Base-by-base conservation (phyloP, 1,139 yeast genomes). In the Diutina scorzettiae region DNA sequence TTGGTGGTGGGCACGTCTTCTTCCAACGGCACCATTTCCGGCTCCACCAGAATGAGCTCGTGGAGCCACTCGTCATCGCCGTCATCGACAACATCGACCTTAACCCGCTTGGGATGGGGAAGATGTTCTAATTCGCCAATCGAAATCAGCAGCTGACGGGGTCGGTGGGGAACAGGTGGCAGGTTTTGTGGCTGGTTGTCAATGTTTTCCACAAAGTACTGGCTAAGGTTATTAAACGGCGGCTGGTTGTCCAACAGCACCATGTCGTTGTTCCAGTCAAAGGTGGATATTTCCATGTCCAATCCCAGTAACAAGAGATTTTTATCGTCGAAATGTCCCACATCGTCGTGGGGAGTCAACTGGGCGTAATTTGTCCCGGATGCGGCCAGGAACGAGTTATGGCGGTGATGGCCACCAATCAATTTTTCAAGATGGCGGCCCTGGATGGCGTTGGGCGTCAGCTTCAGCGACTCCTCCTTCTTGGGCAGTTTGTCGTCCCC, bases 111-210 rank as follows among this genome's bases (percentile, higher is more conserved):
- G n/a, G 18, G 8, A 3, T 17, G 39, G 5, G 27, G 27, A 4
- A 34, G n/a, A 12, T 20, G 27, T 12, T 39, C 34, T 20, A 41
- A 42, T 20, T 49, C 50, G 3, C 50, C 51, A 14, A 49, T 48
- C 7, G 49, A 48, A 41, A 49, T 48, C 34, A 32, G 44, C 20
- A 45, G 47, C 4, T 47, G 41, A 3, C 32, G 31, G 1, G 32
- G 41, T 16, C 41, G 41, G 2, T 27, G 30, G n/a, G 11, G 30
- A 11, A 14, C 14, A 12, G 36, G 9, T 31, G 36, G 18, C 7
- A 12, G 7, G n/a, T 5, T 29, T 29, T 29, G 32, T 6, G 5
- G 25, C 8, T 23, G 25, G 25, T 23, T 23, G 25, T 23, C 8
- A 9, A 28, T 16, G n/a, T 34, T 34, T 14, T 34, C 39, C 18